Conservation (phyloP, 2,329 filamentous ascomycete species). For the Neopestalotiopsis clavispora region DNA sequence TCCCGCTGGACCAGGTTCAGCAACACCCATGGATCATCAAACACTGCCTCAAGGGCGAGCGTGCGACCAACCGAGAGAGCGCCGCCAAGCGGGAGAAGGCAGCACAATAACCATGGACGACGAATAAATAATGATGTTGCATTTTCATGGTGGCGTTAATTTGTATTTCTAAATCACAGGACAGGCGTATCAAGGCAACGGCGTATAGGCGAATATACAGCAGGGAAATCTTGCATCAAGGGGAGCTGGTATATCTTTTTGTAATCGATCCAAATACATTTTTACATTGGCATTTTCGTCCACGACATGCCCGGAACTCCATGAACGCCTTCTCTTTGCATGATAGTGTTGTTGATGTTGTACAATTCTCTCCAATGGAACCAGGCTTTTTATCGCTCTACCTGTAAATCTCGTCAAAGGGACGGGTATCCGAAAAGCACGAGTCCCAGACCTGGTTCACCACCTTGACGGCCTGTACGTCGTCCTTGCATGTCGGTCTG, state of each 20-base stretch:
- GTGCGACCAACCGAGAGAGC: conserved; percentile 45
- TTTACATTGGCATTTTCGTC: neutral
- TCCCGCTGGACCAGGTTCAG: conserved; percentile 87
- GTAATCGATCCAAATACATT: conserved; percentile 18
- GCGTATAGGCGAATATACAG: neutral
- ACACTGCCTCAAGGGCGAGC: conserved; percentile 77
- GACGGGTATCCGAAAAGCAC: conserved; percentile 91
- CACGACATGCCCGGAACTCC: conserved; percentile 10
- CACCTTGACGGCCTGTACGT: conserved; percentile 82
- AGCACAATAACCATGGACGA: conserved; percentile 19
- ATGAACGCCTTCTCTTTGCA: conserved; percentile 10
- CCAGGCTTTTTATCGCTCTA: conserved; percentile 42
- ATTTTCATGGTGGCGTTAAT: conserved; percentile 23
- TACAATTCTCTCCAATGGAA: conserved; percentile 4
- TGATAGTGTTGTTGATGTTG: conserved; percentile 13
- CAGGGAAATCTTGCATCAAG: conserved; percentile 28
- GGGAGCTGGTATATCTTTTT: conserved; percentile 25
- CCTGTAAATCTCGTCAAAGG: conserved; percentile 96
- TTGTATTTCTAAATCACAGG: conserved; percentile 7
- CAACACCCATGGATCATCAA: conserved; percentile 96
- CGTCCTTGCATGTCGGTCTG: conserved; percentile 81
- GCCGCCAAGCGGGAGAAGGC: conserved; percentile 43
- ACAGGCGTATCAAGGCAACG: conserved; percentile 23
- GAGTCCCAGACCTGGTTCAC: conserved; percentile 99
- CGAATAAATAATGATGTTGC: conserved; percentile 25